Evolutionary conservation across 2,329 filamentous ascomycete genomes (phyloP).

Genomic region (Colletotrichum spinosum): DNA sequence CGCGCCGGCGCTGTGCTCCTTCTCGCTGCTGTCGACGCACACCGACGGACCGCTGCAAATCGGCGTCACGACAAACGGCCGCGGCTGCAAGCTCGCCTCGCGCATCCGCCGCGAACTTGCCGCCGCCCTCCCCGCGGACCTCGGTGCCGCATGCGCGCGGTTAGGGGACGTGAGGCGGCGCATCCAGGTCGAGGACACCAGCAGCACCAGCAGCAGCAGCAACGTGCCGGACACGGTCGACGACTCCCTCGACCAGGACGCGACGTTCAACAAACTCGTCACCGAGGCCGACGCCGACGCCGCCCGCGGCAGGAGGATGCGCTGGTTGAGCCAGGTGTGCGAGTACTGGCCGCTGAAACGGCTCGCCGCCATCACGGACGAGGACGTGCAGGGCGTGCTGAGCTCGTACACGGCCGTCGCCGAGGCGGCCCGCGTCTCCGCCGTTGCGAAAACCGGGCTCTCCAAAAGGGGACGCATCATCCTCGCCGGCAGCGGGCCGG

Average conservation of each 20-base stretch:
- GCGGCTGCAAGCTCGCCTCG: constrained; percentile 92
- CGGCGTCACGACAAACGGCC: constrained; percentile 94
- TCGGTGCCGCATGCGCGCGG: constrained; percentile 82
- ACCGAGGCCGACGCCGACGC: constrained; percentile 78
- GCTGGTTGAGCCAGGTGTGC: constrained; percentile 96
- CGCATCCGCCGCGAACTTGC: constrained; percentile 91
- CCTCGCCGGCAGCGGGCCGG: constrained; percentile 91
- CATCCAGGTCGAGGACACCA: constrained; percentile 80
- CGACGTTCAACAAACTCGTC: constrained; percentile 87
- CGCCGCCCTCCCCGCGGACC: constrained; percentile 77
- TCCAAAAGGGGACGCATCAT: constrained; percentile 76
- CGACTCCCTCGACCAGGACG: constrained; percentile 78
- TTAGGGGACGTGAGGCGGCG: constrained; percentile 79
- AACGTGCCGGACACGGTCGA: constrained; percentile 53
- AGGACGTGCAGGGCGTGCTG: constrained; percentile 83
- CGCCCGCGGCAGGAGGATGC: constrained; percentile 82
- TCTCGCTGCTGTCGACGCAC: constrained; percentile 89
- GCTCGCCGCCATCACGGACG: constrained; percentile 82
- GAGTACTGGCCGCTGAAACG: constrained; percentile 96
- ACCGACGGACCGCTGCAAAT: constrained; percentile 92
- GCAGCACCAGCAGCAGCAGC: constrained; percentile 52
- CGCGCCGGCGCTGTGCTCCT: constrained; percentile 86
- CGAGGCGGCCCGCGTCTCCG: neutral
- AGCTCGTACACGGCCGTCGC: constrained; percentile 68
- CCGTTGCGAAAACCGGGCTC: neutral